phyloP scores from a whole-genome alignment of 805 yeast species.

The Torulaspora indica region DNA sequence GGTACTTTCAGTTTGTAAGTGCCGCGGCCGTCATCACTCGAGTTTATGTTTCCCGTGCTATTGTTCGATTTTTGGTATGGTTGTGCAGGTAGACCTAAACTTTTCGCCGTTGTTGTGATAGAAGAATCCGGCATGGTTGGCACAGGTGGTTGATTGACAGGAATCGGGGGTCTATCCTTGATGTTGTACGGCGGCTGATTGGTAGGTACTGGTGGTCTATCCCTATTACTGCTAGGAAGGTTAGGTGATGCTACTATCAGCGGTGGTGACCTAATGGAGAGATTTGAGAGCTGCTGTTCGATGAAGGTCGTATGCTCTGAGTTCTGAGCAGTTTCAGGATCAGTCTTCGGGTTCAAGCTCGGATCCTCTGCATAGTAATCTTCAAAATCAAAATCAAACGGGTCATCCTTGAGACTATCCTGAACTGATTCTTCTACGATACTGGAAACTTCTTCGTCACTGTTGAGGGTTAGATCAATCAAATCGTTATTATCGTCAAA shows the following conservation, averaged over 20 bases:
- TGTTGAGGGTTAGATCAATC: constrained; percentile 20
- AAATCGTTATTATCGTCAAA: constrained; percentile 17
- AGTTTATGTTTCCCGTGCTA: constrained; percentile 1
- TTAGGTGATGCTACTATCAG: constrained; percentile 1
- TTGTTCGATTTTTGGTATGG: constrained; percentile 6
- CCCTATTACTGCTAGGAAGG: background rate
- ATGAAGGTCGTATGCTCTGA: constrained; percentile 6
- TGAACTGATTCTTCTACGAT: constrained; percentile 4
- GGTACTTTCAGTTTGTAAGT: constrained; percentile 1
- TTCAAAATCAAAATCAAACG: constrained; percentile 22
- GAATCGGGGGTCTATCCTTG: constrained; percentile 3
- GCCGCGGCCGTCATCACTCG: background rate
- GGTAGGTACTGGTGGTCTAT: constrained; percentile 4
- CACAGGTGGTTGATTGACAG: constrained; percentile 4
- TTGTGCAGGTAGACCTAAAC: constrained; percentile 1
- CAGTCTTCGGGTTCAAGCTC: constrained; percentile 9
- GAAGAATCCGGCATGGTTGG: constrained; percentile 5
- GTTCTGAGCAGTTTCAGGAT: background rate
- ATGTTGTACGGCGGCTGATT: constrained; percentile 3
- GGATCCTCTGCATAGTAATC: constrained; percentile 18
- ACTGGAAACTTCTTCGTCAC: constrained; percentile 13
- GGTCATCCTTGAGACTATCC: constrained; percentile 6
- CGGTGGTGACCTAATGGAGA: constrained; percentile 13
- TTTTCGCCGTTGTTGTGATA: background rate
- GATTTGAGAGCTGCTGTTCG: constrained; percentile 10